Conservation (phyloP, 306 rosid genomes). For the Castanea sativa region DNA sequence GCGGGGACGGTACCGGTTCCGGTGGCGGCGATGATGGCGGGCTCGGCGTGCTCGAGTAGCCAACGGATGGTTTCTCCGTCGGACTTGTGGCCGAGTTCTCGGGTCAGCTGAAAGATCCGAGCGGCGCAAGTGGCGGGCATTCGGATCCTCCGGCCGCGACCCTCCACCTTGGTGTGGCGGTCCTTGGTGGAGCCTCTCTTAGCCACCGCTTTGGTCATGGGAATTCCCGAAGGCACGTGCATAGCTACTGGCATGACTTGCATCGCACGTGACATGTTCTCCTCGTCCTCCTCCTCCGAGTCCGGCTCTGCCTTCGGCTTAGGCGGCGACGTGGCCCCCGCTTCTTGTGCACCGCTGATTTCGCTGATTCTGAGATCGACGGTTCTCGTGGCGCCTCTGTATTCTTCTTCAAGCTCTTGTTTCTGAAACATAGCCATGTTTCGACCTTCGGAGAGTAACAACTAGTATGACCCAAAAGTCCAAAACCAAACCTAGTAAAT, state of each 20-base stretch:
- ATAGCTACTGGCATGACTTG: slow-evolving; percentile 35
- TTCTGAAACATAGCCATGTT: slow-evolving; percentile 26
- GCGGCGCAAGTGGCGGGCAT: slow-evolving; percentile 90
- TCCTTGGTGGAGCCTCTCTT: slow-evolving; percentile 69
- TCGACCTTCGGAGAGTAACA: neutral
- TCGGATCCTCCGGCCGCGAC: slow-evolving; percentile 84
- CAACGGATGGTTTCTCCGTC: slow-evolving; percentile 90
- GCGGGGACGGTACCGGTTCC: slow-evolving; percentile 81
- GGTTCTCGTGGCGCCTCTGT: neutral
- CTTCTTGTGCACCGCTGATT: neutral
- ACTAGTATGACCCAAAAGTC: neutral
- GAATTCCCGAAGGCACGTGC: slow-evolving; percentile 25
- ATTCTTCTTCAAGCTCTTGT: slow-evolving; percentile 16
- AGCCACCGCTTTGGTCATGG: slow-evolving; percentile 5
- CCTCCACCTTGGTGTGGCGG: slow-evolving; percentile 84
- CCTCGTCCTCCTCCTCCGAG: neutral
- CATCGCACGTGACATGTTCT: slow-evolving; percentile 8
- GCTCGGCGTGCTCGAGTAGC: slow-evolving; percentile 78
- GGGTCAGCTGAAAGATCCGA: slow-evolving; percentile 73
- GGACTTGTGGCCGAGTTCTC: slow-evolving; percentile 83
- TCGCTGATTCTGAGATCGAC: slow-evolving; percentile 34
- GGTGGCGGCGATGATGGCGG: slow-evolving; percentile 79
- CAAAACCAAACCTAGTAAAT: neutral
- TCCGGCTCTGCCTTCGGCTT: slow-evolving; percentile 53
- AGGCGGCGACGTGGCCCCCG: neutral